These are phyloP conservation scores for Leccinum truebloodii DNA, from an alignment of 768 basidiomycete genomes.

Conservation along the genomic window DNA sequence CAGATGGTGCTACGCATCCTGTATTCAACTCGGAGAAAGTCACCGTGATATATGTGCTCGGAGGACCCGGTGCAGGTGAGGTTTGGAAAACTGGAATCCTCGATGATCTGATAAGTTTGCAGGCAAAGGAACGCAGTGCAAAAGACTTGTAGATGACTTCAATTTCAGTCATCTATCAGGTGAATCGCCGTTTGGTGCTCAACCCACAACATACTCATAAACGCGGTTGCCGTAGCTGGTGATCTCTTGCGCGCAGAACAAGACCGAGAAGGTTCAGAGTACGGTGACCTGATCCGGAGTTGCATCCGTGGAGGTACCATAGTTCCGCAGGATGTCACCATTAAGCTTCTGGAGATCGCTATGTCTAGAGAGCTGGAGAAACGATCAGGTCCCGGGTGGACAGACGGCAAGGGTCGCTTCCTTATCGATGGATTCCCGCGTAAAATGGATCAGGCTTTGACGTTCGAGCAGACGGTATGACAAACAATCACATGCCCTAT, in stretches of 20 bases:
- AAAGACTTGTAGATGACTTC: conserved; percentile 78
- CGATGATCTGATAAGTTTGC: conserved; percentile 10
- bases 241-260: conserved; percentile 97
- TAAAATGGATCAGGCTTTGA: conserved; percentile 96
- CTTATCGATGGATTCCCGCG: conserved; percentile 97
- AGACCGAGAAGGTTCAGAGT: conserved; percentile 77
- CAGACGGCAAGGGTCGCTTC: conserved; percentile 76
- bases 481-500: neutral
- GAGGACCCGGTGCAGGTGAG: conserved; percentile 93
- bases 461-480: conserved; percentile 83
- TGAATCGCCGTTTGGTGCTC: conserved; percentile 34
- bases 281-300: conserved; percentile 80
- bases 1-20: conserved; percentile 11
- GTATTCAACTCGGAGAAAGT: conserved; percentile 71
- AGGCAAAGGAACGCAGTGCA: conserved; percentile 98
- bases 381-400: conserved; percentile 58
- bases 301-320: conserved; percentile 92
- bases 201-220: conserved; percentile 12
- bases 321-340: conserved; percentile 95
- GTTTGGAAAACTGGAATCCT: conserved; percentile 6
- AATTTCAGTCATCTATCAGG: conserved; percentile 93
- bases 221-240: conserved; percentile 61
- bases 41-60: conserved; percentile 91
- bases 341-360: conserved; percentile 92
- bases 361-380: conserved; percentile 66